These are phyloP conservation scores for Xylariaceae sp. DNA, from an alignment of 2,329 filamentous ascomycete genomes.

Conservation along the genomic window DNA sequence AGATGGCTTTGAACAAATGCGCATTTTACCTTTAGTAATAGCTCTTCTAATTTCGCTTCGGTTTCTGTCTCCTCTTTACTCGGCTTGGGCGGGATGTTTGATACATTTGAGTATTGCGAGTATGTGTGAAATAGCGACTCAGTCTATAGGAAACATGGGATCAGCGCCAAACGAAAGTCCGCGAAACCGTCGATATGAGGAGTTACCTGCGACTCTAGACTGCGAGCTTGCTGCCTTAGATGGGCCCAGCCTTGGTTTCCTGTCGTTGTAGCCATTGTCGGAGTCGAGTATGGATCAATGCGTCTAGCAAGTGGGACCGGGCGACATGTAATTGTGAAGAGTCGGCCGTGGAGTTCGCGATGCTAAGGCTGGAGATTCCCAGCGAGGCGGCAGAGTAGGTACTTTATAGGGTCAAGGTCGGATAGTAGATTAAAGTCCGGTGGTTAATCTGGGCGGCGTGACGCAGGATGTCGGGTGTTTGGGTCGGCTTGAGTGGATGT, in stretches of 20 bases:
- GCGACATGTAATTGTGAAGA: constrained; percentile 9
- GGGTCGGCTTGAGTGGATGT: not conserved
- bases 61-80: constrained; percentile 77
- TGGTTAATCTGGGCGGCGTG: not conserved
- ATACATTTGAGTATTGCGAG: constrained; percentile 79
- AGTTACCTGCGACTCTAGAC: constrained; percentile 82
- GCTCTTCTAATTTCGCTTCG: constrained; percentile 75
- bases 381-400: not conserved
- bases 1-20: not conserved
- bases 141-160: constrained; percentile 50
- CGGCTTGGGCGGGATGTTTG: constrained; percentile 75
- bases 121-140: constrained; percentile 79
- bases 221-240: constrained; percentile 84
- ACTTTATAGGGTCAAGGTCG: not conserved
- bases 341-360: not conserved
- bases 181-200: not conserved
- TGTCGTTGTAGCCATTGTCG: constrained; percentile 46
- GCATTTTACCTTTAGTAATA: constrained; percentile 67
- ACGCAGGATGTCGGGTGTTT: not conserved
- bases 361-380: not conserved
- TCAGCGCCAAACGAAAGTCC: constrained; percentile 4
- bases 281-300: not conserved
- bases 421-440: not conserved
- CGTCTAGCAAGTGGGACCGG: not conserved
- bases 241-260: constrained; percentile 78